These are phyloP conservation scores for Phoma sp. DNA, from an alignment of 2,329 filamentous ascomycete genomes.

Conservation along the genomic window DNA sequence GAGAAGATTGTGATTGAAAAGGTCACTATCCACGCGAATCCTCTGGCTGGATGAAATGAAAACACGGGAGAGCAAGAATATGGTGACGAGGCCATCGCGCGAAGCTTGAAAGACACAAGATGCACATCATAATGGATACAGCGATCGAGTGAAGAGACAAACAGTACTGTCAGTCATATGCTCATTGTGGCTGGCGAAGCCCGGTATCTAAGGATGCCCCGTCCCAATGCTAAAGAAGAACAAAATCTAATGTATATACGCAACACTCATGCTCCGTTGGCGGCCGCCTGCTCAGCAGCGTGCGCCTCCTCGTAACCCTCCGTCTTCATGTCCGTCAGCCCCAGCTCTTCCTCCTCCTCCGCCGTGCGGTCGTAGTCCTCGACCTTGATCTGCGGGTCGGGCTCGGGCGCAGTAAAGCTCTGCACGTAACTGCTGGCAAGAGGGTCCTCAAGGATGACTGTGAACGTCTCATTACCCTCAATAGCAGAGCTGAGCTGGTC, in stretches of 20 bases:
- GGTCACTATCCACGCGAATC: conserved; percentile 81
- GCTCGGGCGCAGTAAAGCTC: conserved; percentile 78
- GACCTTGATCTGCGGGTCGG: conserved; percentile 81
- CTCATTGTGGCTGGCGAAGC: conserved; percentile 42
- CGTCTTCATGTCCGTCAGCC: conserved; percentile 89
- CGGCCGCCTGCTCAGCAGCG: conserved; percentile 30
- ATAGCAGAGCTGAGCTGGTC: conserved; percentile 77
- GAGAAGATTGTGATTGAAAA: conserved; percentile 70
- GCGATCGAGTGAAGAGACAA: background rate
- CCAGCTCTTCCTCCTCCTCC: conserved; percentile 93
- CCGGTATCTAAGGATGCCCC: conserved; percentile 45
- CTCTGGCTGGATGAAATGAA: conserved; percentile 65
- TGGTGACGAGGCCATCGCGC: too few relatives aligned
- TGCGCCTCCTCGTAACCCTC: conserved; percentile 76
- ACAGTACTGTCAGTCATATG: conserved; percentile 7
- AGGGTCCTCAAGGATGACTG: conserved; percentile 83
- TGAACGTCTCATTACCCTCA: conserved; percentile 79
- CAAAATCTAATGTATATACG: conserved; percentile 24
- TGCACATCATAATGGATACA: background rate
- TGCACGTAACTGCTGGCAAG: conserved; percentile 94
- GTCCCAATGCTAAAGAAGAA: conserved; percentile 32
- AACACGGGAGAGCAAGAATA: too few relatives aligned
- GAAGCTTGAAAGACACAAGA: background rate
- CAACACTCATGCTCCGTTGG: background rate
- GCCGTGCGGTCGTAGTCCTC: conserved; percentile 87